Evolutionary conservation across 2,329 filamentous ascomycete genomes (phyloP), one percentile per base, ranked within the genome.

Genomic region (Chaetomium strumarium): DNA sequence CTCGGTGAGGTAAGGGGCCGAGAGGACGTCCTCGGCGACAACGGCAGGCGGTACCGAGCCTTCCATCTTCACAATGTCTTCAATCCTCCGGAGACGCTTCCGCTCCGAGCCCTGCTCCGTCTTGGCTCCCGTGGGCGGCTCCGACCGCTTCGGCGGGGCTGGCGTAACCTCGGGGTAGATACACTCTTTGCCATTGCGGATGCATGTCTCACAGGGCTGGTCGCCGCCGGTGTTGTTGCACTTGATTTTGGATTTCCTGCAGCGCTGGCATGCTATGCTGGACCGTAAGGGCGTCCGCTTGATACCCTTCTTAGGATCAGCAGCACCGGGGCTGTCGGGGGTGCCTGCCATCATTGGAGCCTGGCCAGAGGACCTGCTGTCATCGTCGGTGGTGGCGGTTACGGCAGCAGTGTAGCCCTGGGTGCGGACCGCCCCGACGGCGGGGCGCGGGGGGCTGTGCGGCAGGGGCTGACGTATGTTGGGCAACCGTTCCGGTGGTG

Each of bases 211-310:
- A 72, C 89, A 95, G 14, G 80, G 81, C 14, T 82, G 84, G 56
- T 80, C 79, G 52, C 84, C 79, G 55, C 87, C 87, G 60, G 80
- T 79, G 70, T 93, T 93, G 68, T 89, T 83, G 72, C 89, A 95
- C 70, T 92, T 92, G 66, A 92, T 88, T 71, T 93, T 95, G 66
- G 86, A 90, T 62, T 82, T 81, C 53, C 88, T 79, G 66, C 88
- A 92, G 58, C 82, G 78, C 56, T 81, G 75, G 69, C 88, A 93
- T 44, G 88, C 88, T 65, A 92, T 89, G 64, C 85, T 88, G 43
- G 87, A 90, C 60, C 88, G 80, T 80, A 90, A 86, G 33, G 75
- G 75, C 12, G 72, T 68, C 52, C 73, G 71, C 62, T 67, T 68
- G 45, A 57, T 29, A n/a, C 75, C 60, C 44, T 69, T 67, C 56